These are phyloP conservation scores for Tripidium arundinaceum DNA, from an alignment of 202 grass and related monocot genomes.

Conservation along the genomic window DNA sequence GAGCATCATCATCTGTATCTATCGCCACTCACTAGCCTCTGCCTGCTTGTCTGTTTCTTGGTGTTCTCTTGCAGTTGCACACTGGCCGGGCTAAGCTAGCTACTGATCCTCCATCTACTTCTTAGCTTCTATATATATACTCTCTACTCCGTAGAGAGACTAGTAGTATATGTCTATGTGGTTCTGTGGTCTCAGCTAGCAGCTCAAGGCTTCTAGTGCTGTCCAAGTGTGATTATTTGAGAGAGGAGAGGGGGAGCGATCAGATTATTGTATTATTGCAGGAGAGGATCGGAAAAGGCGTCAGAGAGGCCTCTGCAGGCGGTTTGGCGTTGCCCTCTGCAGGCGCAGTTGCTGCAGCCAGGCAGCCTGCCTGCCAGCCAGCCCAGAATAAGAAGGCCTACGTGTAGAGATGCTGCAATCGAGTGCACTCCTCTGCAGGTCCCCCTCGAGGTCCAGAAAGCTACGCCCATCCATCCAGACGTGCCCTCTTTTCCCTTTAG, in stretches of 20 bases:
- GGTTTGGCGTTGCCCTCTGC: slow-evolving; percentile 35
- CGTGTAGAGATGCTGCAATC: slow-evolving; percentile 23
- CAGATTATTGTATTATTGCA: slow-evolving; percentile 5
- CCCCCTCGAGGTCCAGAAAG: slow-evolving; percentile 16
- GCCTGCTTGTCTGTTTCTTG: slow-evolving; percentile 13
- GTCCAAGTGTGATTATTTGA: not conserved
- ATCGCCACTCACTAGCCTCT: not conserved
- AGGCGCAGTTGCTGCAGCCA: slow-evolving; percentile 44
- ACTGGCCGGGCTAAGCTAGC: not conserved
- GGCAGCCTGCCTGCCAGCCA: not conserved
- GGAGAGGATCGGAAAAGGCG: slow-evolving; percentile 31
- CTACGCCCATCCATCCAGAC: not conserved
- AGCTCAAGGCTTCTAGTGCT: slow-evolving; percentile 7
- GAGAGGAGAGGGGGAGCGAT: not conserved
- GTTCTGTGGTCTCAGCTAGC: slow-evolving; percentile 25
- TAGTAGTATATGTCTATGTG: not conserved
- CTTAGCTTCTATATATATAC: not conserved
- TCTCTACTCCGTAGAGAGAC: not conserved
- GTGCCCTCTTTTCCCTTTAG: slow-evolving; percentile 16
- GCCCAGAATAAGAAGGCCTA: slow-evolving; percentile 43
- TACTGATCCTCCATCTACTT: not conserved
- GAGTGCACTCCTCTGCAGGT: slow-evolving; percentile 19
- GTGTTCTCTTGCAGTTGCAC: not conserved
- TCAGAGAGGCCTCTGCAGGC: slow-evolving; percentile 10
- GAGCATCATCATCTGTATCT: slow-evolving; percentile 24